Percentiles rank a stretch among this genome's conserved stretches.
phyloP scores from a whole-genome alignment of 2,329 filamentous ascomycete genomes.

The Fusarium sp. region DNA sequence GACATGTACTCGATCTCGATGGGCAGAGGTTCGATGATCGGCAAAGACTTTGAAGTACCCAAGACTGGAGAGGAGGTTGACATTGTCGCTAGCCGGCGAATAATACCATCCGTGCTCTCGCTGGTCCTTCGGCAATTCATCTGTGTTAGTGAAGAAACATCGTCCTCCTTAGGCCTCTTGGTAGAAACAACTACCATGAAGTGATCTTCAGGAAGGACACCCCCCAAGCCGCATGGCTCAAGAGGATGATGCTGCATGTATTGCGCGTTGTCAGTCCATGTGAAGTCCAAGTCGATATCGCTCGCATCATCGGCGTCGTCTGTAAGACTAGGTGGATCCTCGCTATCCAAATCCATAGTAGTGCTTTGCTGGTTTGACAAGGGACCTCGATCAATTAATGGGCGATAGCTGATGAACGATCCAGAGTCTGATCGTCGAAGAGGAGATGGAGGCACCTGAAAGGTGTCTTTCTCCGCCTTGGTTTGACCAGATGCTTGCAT shows the following conservation, averaged over 20 bases:
- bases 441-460: conserved; percentile 39
- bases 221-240: conserved; percentile 68
- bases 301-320: conserved; percentile 53
- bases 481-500: conserved; percentile 59
- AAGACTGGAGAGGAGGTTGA: conserved; percentile 53
- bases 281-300: conserved; percentile 58
- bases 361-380: conserved; percentile 26
- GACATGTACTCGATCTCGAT: conserved; percentile 61
- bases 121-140: conserved; percentile 34
- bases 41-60: not conserved
- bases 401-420: conserved; percentile 60
- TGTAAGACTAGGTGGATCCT: conserved; percentile 46
- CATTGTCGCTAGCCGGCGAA: conserved; percentile 56
- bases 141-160: not conserved
- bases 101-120: conserved; percentile 55
- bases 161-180: conserved; percentile 53
- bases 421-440: conserved; percentile 61
- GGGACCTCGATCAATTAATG: conserved; percentile 57
- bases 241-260: conserved; percentile 55
- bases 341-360: conserved; percentile 47
- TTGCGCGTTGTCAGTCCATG: conserved; percentile 59
- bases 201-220: conserved; percentile 71
- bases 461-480: conserved; percentile 36
- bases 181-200: conserved; percentile 68
- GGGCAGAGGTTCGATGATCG: not conserved